Base-by-base conservation (phyloP, 352 stramenopile genomes). In the Pythium pyrilobum region DNA sequence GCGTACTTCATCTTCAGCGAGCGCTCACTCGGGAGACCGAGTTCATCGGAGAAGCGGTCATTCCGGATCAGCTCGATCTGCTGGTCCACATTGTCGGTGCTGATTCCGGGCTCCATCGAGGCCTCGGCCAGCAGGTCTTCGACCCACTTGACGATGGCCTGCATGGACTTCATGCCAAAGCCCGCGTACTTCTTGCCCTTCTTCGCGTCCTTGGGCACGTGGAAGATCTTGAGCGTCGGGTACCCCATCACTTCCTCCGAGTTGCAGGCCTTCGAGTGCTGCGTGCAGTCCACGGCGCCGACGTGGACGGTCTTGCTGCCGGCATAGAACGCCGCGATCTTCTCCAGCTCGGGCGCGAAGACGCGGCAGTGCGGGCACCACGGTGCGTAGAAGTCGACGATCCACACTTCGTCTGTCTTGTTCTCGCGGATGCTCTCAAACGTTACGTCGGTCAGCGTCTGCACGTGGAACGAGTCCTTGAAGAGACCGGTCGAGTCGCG, bases 301-400 rank as follows among this genome's bases (percentile, higher is more conserved):
- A 90, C 68, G 51, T 81, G 68, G 16, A 94, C 69, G 37, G 54
- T 64, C 25, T 71, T 59, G 15, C 67, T 75, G 15, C 72, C 67
- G 16, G 66, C 71, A 47, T 92, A 91, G 33, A 91, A 85, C 8
- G 65, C 71, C 20, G 76, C 78, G 21, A 92, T 63, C 43, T 75
- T 79, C 38, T 92, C 84, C 65, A 71, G 81, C 40, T 83, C 69
- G 5, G 84, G 81, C 39, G 84, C 84, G 36, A 95, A 89, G 27
- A 85, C 48, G 50, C 74, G 74, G 56, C 82, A 95, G 57, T 95
- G 84, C 23, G 77, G 77, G 54, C 84, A 95, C 84, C 81, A 92
- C 8, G 84, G 80, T 33, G 84, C 72, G 63, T 95, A 95, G 55
- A 90, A 95, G 56, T 95, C 81, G 25, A 95, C 69, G 36, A 92